These are phyloP conservation scores for Gossypium schwendimanii DNA, from an alignment of 441 rosid genomes.

Conservation along the genomic window DNA sequence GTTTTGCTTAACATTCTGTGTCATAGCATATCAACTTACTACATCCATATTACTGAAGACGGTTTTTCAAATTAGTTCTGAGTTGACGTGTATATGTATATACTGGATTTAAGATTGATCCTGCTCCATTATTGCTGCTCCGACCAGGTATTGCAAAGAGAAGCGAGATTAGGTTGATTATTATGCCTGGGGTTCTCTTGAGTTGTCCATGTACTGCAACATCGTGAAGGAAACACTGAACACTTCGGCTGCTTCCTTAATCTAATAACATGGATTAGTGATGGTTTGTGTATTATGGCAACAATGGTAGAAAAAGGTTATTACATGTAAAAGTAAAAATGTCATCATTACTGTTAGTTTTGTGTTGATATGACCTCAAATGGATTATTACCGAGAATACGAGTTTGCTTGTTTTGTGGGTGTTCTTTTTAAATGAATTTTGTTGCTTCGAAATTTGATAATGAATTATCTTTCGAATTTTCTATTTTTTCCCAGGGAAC, in stretches of 20 bases:
- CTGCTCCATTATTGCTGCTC: neutral
- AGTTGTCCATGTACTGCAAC: slow-evolving; percentile 1
- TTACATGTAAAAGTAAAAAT: neutral
- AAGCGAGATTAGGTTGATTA: slow-evolving; percentile 52
- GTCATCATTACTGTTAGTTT: neutral
- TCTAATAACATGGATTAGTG: slow-evolving; percentile 6
- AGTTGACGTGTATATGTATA: neutral
- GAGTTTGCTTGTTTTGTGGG: neutral
- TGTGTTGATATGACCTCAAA: neutral
- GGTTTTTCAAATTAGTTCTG: neutral
- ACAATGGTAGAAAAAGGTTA: neutral
- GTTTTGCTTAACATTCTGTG: neutral
- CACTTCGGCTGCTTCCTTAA: slow-evolving; percentile 5
- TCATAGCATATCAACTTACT: neutral
- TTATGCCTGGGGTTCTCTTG: neutral
- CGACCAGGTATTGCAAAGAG: slow-evolving; percentile 53
- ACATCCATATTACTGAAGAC: neutral
- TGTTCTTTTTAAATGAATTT: neutral
- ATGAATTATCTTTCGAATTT: neutral
- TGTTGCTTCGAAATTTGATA: neutral
- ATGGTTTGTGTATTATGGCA: neutral
- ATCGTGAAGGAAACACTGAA: neutral
- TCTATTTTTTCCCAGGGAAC: neutral
- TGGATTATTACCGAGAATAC: neutral
- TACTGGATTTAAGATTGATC: neutral